Conservation (phyloP, 225 moss, liverwort and hornwort genomes). For the Physcomitrium patens region DNA sequence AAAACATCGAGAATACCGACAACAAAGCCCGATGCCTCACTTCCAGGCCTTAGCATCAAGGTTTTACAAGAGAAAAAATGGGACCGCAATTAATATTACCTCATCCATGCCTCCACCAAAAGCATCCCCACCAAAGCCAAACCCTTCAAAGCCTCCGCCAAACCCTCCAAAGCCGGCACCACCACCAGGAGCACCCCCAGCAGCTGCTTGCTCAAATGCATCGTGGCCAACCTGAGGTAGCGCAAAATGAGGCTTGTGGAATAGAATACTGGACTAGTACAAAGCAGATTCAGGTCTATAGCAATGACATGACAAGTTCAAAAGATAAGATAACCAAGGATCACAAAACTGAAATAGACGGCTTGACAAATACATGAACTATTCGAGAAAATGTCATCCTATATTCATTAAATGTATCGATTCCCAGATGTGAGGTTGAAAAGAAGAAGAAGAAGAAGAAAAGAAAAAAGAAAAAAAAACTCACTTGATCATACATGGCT, state of each 20-base stretch:
- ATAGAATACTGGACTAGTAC: not conserved
- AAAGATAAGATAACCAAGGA: slow-evolving; percentile 4
- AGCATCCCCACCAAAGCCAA: slow-evolving; percentile 34
- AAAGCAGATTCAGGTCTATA: not conserved
- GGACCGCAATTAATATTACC: slow-evolving; percentile 23
- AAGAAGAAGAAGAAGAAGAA: not conserved
- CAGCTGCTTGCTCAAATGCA: slow-evolving; percentile 64
- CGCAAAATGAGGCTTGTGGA: not conserved
- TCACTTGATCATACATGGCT: slow-evolving; percentile 67
- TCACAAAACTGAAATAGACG: not conserved
- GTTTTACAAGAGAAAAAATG: too few relatives aligned
- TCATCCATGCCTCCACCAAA: slow-evolving; percentile 63
- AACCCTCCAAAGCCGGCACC: slow-evolving; percentile 54
- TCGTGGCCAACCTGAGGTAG: slow-evolving; percentile 58
- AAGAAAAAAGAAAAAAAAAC: not conserved
- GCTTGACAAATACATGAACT: not conserved
- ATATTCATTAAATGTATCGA: slow-evolving; percentile 1
- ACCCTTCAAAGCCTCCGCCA: slow-evolving; percentile 39
- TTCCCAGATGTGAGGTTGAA: not conserved
- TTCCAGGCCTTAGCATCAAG: not conserved
- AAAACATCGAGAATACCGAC: slow-evolving; percentile 8
- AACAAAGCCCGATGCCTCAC: not conserved
- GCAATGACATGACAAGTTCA: not conserved
- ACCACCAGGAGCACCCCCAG: slow-evolving; percentile 56
- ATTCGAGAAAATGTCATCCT: not conserved